Conservation (phyloP, 176 grass and related monocot genomes). For the Aegilops umbellulata region DNA sequence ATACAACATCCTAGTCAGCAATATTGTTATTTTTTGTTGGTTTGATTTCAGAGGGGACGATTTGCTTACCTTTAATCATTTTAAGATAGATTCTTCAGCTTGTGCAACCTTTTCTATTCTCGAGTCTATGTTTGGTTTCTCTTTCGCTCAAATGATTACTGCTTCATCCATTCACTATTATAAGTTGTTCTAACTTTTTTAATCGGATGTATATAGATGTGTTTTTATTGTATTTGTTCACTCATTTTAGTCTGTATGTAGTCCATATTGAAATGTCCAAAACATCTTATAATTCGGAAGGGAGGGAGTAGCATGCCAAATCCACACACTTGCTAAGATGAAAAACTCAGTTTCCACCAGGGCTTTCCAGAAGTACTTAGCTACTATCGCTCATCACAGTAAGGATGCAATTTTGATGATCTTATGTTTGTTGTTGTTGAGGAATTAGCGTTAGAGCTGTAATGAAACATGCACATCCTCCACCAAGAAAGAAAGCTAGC, state of each 20-base stretch:
- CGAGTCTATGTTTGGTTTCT: neutral
- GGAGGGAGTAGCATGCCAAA: neutral
- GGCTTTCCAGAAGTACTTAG: neutral
- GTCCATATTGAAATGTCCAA: too few relatives aligned
- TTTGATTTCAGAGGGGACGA: neutral
- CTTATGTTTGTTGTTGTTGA: neutral
- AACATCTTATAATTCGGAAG: too few relatives aligned
- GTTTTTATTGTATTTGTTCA: too few relatives aligned
- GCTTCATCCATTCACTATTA: too few relatives aligned
- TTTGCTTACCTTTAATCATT: neutral
- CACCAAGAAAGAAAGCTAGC: slow-evolving; percentile 27
- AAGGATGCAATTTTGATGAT: neutral
- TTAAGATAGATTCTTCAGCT: neutral
- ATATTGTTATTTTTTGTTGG: too few relatives aligned
- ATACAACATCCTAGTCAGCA: too few relatives aligned
- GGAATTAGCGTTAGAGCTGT: neutral
- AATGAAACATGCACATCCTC: slow-evolving; percentile 13
- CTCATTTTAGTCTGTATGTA: too few relatives aligned
- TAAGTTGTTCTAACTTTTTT: too few relatives aligned
- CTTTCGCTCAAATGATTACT: neutral
- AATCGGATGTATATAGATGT: too few relatives aligned
- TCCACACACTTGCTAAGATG: neutral
- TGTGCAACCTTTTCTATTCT: neutral
- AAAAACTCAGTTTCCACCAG: neutral
- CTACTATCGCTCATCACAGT: neutral